Base-by-base conservation (phyloP, 495 filamentous ascomycete species). In the Annulohypoxylon bovei region DNA sequence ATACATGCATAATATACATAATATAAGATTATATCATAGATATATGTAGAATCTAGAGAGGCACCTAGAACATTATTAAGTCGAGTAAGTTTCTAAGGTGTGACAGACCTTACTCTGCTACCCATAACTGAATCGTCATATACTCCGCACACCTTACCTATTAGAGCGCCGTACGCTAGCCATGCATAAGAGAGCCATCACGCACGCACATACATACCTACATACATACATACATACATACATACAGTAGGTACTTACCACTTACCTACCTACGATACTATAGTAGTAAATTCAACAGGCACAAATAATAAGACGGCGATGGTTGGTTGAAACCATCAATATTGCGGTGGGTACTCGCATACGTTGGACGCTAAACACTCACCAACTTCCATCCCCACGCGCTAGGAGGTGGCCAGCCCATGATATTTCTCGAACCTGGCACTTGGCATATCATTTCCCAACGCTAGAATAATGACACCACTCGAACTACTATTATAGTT, bases 361-460 rank as follows among this genome's bases (percentile, higher is more conserved):
- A 47, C 23, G 32, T 56, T 56, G 53, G 53, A 56, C 33, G 33
- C 33, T 56, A 37, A 56, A 39, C 32, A 39, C 49, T 53, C 46
- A 59, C 52, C 14, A 60, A 61, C 47, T 53, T 67, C 37, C 30
- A 27, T 54, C 46, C 50, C 23, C 39, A 25, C 11, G 44, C 39
- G 4, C 6, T 42, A 42, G 6, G n/a, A 42, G 7, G 12, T 28
- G 18, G 16, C 37, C 39, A 47, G 9, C 20, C 54, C 37, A 56
- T 42, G 37, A 59, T 44, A 60, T 50, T 25, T 57, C 46, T 56
- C 32, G 42, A 62, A 62, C 42, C 16, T 23, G 16, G 16, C 28
- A 40, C 69, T 67, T 72, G 64, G 69, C 69, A 67, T 58, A 39
- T 62, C 69, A 72, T 72, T 53, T 37, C 47, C 42, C 30, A 16